Evolutionary conservation across 805 yeast species (phyloP).

Genomic region (Vanderwaltozyma tropicalis): DNA sequence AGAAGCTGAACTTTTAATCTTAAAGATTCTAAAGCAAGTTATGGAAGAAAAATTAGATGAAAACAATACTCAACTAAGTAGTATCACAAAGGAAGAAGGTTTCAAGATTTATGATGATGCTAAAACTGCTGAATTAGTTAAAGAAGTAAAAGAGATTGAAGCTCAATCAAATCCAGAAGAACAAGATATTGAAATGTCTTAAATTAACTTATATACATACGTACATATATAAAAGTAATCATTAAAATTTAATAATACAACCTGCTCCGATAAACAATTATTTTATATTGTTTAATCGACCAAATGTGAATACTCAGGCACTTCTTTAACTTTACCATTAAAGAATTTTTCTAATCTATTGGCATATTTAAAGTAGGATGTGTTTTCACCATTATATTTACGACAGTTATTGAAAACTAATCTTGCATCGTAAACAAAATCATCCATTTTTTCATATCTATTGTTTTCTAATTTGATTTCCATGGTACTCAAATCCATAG

Average conservation of each 20-base stretch:
- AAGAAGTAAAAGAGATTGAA: slow-evolving; percentile 61
- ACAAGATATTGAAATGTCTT: slow-evolving; percentile 27
- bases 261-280: not conserved
- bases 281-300: slow-evolving; percentile 38
- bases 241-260: not conserved
- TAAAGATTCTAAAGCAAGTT: slow-evolving; percentile 89
- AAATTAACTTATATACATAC: slow-evolving; percentile 3
- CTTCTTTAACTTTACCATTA: slow-evolving; percentile 70
- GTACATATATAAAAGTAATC: slow-evolving; percentile 1
- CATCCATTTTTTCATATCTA: slow-evolving; percentile 82
- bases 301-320: slow-evolving; percentile 81
- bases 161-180: slow-evolving; percentile 34
- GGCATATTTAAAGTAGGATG: slow-evolving; percentile 93
- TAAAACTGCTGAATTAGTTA: slow-evolving; percentile 73
- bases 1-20: slow-evolving; percentile 84
- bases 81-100: slow-evolving; percentile 79
- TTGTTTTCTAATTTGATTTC: slow-evolving; percentile 87
- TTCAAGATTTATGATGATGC: slow-evolving; percentile 77
- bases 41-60: slow-evolving; percentile 98
- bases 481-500: slow-evolving; percentile 96
- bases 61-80: slow-evolving; percentile 88
- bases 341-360: slow-evolving; percentile 86
- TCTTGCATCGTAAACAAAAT: slow-evolving; percentile 79
- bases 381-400: slow-evolving; percentile 83
- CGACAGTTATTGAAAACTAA: slow-evolving; percentile 86